Percentiles rank a stretch among this genome's conserved stretches.
phyloP scores from a whole-genome alignment of 106 monocot species.

The Agapanthus africanus region DNA sequence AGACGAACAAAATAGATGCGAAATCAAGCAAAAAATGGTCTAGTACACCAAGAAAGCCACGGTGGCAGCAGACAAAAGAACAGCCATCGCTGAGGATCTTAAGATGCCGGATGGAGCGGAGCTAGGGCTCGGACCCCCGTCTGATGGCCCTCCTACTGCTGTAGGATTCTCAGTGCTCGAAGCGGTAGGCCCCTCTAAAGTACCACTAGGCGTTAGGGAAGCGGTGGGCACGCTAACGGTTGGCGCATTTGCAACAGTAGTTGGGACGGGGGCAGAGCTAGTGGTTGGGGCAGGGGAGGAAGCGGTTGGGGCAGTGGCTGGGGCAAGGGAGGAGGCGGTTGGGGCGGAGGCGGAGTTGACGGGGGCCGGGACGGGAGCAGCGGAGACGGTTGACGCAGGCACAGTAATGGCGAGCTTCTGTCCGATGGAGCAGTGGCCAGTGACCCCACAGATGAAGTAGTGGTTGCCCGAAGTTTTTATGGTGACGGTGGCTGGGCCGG shows the following conservation, averaged over 20 bases:
- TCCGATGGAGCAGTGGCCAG: constrained; percentile 22
- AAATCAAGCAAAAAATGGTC: no score
- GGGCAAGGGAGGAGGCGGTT: background rate
- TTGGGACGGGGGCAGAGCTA: background rate
- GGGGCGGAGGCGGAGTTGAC: background rate
- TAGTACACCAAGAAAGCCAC: no score
- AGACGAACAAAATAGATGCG: no score
- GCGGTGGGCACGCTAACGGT: background rate
- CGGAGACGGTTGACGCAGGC: background rate
- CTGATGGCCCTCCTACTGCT: background rate
- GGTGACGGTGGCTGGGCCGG: constrained; percentile 26
- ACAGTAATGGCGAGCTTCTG: constrained; percentile 35
- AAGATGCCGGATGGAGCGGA: background rate
- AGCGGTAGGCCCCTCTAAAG: background rate
- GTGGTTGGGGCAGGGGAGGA: background rate
- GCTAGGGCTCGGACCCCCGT: background rate
- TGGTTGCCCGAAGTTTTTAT: constrained; percentile 8
- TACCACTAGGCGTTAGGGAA: background rate
- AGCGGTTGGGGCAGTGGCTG: background rate
- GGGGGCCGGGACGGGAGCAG: background rate
- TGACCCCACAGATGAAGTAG: constrained; percentile 30
- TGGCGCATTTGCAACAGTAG: background rate
- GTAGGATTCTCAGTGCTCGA: background rate
- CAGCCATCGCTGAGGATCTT: background rate
- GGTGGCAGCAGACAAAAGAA: background rate